Evolutionary conservation across 2,329 filamentous ascomycete species (phyloP).

Genomic region (Lasiodiplodia citricola): DNA sequence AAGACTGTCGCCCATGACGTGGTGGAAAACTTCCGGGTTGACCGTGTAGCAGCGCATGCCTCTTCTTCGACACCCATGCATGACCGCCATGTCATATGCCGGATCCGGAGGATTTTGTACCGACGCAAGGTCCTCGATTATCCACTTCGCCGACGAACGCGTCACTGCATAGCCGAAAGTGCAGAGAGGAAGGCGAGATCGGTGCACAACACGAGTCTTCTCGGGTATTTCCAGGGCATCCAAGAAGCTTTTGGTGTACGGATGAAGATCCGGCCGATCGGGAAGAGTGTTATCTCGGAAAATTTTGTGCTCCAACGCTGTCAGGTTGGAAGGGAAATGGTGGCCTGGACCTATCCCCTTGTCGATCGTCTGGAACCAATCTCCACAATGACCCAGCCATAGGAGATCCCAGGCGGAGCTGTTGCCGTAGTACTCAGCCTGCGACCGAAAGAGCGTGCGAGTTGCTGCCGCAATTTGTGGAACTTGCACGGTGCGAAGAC

Average conservation of each 20-base stretch:
- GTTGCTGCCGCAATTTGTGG: constrained; percentile 47
- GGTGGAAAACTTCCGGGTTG: constrained; percentile 53
- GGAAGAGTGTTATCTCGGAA: constrained; percentile 47
- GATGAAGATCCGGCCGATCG: constrained; percentile 43
- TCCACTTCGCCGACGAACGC: constrained; percentile 35
- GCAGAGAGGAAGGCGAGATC: constrained; percentile 50
- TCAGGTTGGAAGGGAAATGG: constrained; percentile 37
- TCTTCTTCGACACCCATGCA: constrained; percentile 43
- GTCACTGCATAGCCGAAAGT: constrained; percentile 50
- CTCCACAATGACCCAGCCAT: constrained; percentile 53
- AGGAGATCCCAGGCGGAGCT: constrained; percentile 48
- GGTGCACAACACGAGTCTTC: constrained; percentile 46
- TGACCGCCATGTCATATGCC: constrained; percentile 46
- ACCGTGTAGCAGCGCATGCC: constrained; percentile 50
- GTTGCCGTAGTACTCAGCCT: constrained; percentile 46
- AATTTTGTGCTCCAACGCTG: constrained; percentile 38
- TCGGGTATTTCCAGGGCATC: constrained; percentile 43
- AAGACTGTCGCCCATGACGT: constrained; percentile 46
- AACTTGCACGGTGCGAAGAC: constrained; percentile 49
- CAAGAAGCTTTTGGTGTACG: constrained; percentile 47
- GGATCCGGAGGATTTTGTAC: constrained; percentile 26
- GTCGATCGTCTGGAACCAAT: constrained; percentile 43
- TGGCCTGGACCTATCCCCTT: constrained; percentile 28
- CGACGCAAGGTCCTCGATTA: constrained; percentile 43
- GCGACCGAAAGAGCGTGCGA: constrained; percentile 40